These are phyloP conservation scores for Petunia axillaris DNA, from an alignment of 257 asterid species.

Conservation along the genomic window DNA sequence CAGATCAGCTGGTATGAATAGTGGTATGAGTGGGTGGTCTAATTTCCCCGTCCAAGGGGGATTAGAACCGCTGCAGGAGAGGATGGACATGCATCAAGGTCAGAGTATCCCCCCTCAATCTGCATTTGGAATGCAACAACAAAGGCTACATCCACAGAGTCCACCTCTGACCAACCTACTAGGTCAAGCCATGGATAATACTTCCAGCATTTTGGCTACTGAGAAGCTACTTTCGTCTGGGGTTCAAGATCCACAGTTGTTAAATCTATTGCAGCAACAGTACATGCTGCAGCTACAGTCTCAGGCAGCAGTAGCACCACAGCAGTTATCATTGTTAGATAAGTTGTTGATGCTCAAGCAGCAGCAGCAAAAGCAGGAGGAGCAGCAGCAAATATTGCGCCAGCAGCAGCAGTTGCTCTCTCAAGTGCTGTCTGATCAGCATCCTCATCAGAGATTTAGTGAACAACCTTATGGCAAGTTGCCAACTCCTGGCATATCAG, in stretches of 20 bases:
- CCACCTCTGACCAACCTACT: conserved; percentile 46
- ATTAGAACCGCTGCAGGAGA: conserved; percentile 57
- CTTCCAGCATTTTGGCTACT: conserved; percentile 52
- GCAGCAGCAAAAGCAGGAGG: conserved; percentile 75
- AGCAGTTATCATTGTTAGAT: conserved; percentile 67
- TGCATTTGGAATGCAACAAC: conserved; percentile 68
- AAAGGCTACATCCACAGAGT: conserved; percentile 67
- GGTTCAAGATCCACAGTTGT: conserved; percentile 78
- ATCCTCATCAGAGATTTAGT: conserved; percentile 54
- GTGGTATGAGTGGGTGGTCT: conserved; percentile 65
- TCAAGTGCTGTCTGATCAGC: conserved; percentile 65
- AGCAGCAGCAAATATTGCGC: conserved; percentile 61
- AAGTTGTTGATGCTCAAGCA: conserved; percentile 70
- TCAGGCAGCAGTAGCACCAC: conserved; percentile 67
- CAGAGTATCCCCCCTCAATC: conserved; percentile 69
- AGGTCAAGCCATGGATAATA: conserved; percentile 59
- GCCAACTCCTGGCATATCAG: conserved; percentile 52
- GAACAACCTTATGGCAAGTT: conserved; percentile 57
- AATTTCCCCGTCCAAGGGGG: conserved; percentile 76
- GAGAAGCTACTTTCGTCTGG: conserved; percentile 64
- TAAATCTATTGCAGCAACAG: conserved; percentile 85
- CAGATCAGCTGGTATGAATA: conserved; percentile 52
- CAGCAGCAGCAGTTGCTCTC: conserved; percentile 89
- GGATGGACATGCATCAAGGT: conserved; percentile 62
- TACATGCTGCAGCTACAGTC: conserved; percentile 71